phyloP scores from a whole-genome alignment of 192 early-diverging fungal species.

The Backusella westeae region DNA sequence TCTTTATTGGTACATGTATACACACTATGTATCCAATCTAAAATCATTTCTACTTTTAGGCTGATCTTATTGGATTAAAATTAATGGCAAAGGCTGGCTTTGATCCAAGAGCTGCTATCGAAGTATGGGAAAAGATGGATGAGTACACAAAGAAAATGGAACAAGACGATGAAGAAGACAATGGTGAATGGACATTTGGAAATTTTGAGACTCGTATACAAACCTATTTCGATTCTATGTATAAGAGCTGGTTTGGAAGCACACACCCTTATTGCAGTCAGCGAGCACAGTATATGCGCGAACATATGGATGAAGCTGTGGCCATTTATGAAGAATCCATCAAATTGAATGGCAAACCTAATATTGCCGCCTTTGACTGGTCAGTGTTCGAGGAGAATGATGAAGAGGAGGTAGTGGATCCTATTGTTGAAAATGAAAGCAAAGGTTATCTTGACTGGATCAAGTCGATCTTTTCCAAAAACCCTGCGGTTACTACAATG shows the following conservation, averaged over 20 bases:
- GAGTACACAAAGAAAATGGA: slow-evolving; percentile 6
- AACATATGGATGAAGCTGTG: slow-evolving; percentile 18
- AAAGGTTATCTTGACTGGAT: neutral
- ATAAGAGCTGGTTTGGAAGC: slow-evolving; percentile 21
- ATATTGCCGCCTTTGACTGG: neutral
- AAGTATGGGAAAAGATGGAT: slow-evolving; percentile 48
- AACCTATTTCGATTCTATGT: slow-evolving; percentile 5
- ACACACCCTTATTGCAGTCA: slow-evolving; percentile 24
- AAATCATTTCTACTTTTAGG: slow-evolving; percentile 13
- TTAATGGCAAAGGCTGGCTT: slow-evolving; percentile 50
- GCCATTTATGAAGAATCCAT: slow-evolving; percentile 18
- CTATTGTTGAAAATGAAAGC: neutral
- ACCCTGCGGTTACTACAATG: neutral
- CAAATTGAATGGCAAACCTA: slow-evolving; percentile 16
- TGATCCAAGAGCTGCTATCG: slow-evolving; percentile 43
- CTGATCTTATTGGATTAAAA: slow-evolving; percentile 44
- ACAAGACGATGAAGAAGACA: neutral
- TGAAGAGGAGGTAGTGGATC: neutral
- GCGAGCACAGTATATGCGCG: slow-evolving; percentile 22
- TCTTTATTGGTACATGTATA: neutral
- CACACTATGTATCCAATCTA: neutral
- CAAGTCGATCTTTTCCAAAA: neutral
- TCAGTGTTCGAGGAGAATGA: neutral
- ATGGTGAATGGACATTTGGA: neutral
- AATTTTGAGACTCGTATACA: neutral